Evolutionary conservation across 2,329 filamentous ascomycete genomes (phyloP).

Genomic region (Aureobasidium sp.): DNA sequence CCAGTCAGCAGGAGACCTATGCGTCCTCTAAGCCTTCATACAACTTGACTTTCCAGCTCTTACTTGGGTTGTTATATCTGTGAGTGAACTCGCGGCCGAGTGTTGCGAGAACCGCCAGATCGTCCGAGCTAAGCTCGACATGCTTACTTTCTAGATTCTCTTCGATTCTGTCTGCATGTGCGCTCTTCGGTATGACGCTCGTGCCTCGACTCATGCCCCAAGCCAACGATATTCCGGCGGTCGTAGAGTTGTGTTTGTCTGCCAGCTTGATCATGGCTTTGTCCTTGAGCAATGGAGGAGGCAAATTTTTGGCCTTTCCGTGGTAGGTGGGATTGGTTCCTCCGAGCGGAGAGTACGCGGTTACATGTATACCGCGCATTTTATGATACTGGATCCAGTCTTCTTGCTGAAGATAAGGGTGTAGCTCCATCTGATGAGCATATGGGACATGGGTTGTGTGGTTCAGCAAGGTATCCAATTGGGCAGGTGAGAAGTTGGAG

Average conservation of each 20-base stretch:
- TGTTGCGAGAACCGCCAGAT: constrained; percentile 29
- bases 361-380: constrained; percentile 45
- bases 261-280: constrained; percentile 36
- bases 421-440: constrained; percentile 75
- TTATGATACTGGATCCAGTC: constrained; percentile 47
- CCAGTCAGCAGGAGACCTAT: neutral
- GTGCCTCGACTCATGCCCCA: constrained; percentile 45
- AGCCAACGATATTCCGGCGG: constrained; percentile 40
- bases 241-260: constrained; percentile 34
- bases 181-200: constrained; percentile 47
- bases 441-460: constrained; percentile 58
- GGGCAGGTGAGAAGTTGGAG: constrained; percentile 61
- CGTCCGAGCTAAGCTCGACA: constrained; percentile 33
- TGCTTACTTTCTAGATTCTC: constrained; percentile 37
- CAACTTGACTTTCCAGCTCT: constrained; percentile 35
- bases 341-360: constrained; percentile 42
- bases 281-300: constrained; percentile 37
- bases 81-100: constrained; percentile 31
- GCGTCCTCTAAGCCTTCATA: constrained; percentile 37
- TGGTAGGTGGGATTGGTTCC: constrained; percentile 45
- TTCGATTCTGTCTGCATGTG: constrained; percentile 35
- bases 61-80: constrained; percentile 37
- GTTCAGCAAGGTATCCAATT: constrained; percentile 44
- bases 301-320: constrained; percentile 22
- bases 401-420: constrained; percentile 59